Evolutionary conservation across 306 rosid species (phyloP), one percentile per base, ranked within the genome.

Genomic region (Glycyrrhiza uralensis): DNA sequence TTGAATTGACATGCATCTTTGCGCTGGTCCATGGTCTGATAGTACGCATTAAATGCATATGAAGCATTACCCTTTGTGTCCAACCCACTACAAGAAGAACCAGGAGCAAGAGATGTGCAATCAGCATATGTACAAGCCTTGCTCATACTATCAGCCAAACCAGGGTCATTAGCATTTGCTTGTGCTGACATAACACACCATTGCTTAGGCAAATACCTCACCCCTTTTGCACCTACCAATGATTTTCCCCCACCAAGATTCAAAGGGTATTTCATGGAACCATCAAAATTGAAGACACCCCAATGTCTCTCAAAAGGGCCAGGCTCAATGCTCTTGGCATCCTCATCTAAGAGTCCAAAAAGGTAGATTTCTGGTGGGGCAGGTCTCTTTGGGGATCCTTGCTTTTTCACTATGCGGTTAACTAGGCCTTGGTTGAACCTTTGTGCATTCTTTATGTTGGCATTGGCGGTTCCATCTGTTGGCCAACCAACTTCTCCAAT

Each of bases 401-500:
- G 84, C 2, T 77, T 78, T 36, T 68, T 61, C 7, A 78, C 55
- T 11, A 95, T 85, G 0, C 88, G 78, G 5, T 82, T 15, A 5
- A 95, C 0, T 14, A 95, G 75, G 39, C 99, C 99, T 83, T 95
- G 97, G 19, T 91, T 91, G 85, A 95, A 95, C 64, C 96, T 80
- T 22, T 64, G 84, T 0, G 97, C 96, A 32, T 68, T 71, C 13
- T 72, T 71, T 12, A 62, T 42, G 74, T 95, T 88, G 1, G 96
- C 99, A 46, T 52, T 87, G 0, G 86, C 72, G 28, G 80, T 84
- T 39, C 96, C 97, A 52, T 95, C 99, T 0, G 99, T 88, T 0
- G 97, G 99, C 99, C 99, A 95, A 0, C 99, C 99, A 10, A 95
- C 86, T 54, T 95, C 99, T 12, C 99, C 99, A 33, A 95, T 76